phyloP scores from a whole-genome alignment of 495 filamentous ascomycete genomes.

The Neurospora sp. region DNA sequence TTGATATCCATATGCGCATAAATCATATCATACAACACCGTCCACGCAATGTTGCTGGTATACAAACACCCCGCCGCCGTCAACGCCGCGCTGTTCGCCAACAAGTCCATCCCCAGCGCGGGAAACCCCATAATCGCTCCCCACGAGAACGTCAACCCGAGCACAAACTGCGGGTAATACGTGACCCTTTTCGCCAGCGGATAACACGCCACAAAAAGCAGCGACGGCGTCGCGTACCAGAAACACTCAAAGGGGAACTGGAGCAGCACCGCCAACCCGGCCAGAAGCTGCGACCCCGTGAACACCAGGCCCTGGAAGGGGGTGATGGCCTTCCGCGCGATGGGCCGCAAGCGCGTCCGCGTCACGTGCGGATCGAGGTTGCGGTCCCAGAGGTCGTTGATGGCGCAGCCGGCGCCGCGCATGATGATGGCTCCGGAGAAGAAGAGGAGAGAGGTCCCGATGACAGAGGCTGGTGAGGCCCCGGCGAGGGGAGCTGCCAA shows the following conservation, averaged over 20 bases:
- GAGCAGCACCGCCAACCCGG: conserved; percentile 71
- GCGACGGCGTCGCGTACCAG: conserved; percentile 76
- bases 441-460: conserved; percentile 66
- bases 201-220: conserved; percentile 73
- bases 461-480: conserved; percentile 44
- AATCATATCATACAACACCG: conserved; percentile 94
- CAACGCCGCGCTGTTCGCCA: conserved; percentile 53
- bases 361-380: conserved; percentile 86
- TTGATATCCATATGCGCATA: conserved; percentile 98
- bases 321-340: conserved; percentile 75
- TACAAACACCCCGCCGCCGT: conserved; percentile 67
- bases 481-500: conserved; percentile 50
- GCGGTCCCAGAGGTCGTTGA: conserved; percentile 96
- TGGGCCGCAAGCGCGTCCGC: conserved; percentile 77
- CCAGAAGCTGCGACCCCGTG: conserved; percentile 68
- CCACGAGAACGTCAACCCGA: conserved; percentile 94
- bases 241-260: conserved; percentile 81
- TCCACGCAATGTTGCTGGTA: conserved; percentile 83
- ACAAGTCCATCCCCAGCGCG: conserved; percentile 73
- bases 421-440: conserved; percentile 83
- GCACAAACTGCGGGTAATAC: conserved; percentile 85
- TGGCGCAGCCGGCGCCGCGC: conserved; percentile 95
- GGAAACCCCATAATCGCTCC: conserved; percentile 96
- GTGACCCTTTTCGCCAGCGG: conserved; percentile 90
- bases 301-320: conserved; percentile 69